phyloP scores from a whole-genome alignment of 2,329 filamentous ascomycete genomes.

The Colletotrichum aenigma region DNA sequence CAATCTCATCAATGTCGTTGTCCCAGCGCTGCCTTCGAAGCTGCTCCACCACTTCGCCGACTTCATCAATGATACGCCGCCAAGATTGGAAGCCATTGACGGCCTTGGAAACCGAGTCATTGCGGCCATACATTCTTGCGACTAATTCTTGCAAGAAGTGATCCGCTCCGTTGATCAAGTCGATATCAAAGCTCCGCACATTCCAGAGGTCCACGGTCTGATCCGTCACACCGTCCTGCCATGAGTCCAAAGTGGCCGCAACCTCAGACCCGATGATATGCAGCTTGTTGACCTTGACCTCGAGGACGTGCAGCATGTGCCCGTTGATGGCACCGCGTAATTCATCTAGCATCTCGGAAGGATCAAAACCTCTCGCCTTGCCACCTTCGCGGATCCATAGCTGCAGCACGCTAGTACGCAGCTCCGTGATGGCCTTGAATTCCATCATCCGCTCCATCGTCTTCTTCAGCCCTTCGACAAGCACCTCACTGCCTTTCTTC shows the following conservation, averaged over 20 bases:
- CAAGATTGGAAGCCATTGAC: constrained; percentile 72
- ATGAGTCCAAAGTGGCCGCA: constrained; percentile 62
- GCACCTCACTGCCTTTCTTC: constrained; percentile 59
- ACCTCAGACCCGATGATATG: constrained; percentile 69
- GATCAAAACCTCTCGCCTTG: constrained; percentile 69
- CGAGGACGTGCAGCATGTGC: constrained; percentile 68
- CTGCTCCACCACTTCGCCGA: constrained; percentile 65
- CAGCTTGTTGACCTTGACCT: constrained; percentile 67
- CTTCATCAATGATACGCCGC: constrained; percentile 73
- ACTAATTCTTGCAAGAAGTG: constrained; percentile 73
- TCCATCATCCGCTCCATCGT: constrained; percentile 65
- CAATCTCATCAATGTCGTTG: constrained; percentile 74
- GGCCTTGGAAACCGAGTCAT: constrained; percentile 66
- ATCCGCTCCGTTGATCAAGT: constrained; percentile 68
- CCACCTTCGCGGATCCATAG: constrained; percentile 76
- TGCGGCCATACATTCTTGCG: constrained; percentile 74
- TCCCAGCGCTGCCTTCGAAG: constrained; percentile 76
- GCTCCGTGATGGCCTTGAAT: constrained; percentile 70
- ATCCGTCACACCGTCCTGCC: constrained; percentile 59
- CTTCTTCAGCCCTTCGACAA: constrained; percentile 66
- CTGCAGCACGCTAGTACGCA: constrained; percentile 73
- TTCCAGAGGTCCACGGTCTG: constrained; percentile 70
- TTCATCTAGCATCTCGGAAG: constrained; percentile 69
- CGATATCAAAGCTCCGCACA: constrained; percentile 64
- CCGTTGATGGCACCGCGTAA: constrained; percentile 73